Evolutionary conservation across 78 protist species (phyloP), one percentile per base, ranked within the genome.

Genomic region (Dictyostelium brefeldianum): DNA sequence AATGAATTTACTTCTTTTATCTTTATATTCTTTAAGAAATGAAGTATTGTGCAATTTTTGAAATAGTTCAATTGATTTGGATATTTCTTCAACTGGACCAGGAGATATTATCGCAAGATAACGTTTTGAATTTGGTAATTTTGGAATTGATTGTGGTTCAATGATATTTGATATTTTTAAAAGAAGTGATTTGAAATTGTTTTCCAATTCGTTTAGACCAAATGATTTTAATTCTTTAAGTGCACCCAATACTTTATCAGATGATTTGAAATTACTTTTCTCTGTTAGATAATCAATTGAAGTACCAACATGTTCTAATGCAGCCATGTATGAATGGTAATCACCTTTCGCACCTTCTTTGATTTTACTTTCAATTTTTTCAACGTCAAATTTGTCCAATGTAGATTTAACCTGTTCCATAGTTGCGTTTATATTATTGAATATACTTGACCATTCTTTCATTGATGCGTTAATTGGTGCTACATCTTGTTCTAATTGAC

Each of bases 281-380:
- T 64, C 77, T 0, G 4, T 20, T 3, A 87, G 29, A 22, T 59
- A 87, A 22, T 87, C 93, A 14, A 87, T 87, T 9, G 93, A 65
- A 7, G 22, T 36, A 20, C 81, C 93, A 1, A 87, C 84, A 17
- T 87, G 81, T 14, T 87, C 93, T 56, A 87, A 64, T 47, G 93
- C 81, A 14, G 29, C 6, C 93, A 87, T 87, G 20, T 87, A 87
- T 3, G 85, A 77, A 0, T 3, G 79, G 43, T 87, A 87, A 22
- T 87, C 93, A n/a, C 93, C 93, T 25, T 87, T 87, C 0, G 93
- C 93, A 51, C 93, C 93, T 10, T 87, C 93, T n/a, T 43, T 41
- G 1, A 87, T 87, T 80, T 87, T 87, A 17, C 50, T 53, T 27
- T 74, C 93, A 29, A 77, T 29, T 14, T 87, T 87, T 8, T 48